Conservation (phyloP, 163 green algal species). For the Chloromonas sp. region DNA sequence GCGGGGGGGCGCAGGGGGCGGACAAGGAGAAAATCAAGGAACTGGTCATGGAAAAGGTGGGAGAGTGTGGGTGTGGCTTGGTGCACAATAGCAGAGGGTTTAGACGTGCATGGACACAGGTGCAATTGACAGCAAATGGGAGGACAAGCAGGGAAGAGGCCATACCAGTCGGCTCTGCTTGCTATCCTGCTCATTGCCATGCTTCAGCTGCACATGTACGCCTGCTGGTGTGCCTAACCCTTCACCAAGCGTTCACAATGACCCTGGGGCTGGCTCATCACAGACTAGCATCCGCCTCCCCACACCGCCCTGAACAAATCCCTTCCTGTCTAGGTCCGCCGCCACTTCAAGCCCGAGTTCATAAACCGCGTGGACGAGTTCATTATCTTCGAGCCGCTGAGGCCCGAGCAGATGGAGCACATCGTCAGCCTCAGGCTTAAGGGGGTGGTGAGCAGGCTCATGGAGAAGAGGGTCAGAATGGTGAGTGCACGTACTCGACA, state of each 20-base stretch:
- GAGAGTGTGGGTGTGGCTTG: not conserved
- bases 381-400: slow-evolving; percentile 88
- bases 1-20: not conserved
- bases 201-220: not conserved
- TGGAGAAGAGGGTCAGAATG: slow-evolving; percentile 80
- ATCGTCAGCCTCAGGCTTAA: slow-evolving; percentile 31
- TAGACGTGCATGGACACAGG: not conserved
- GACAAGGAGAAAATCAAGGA: slow-evolving; percentile 19
- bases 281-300: too few species aligned
- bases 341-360: slow-evolving; percentile 86
- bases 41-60: slow-evolving; percentile 20
- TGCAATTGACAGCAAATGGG: not conserved
- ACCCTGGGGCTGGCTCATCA: too few species aligned
- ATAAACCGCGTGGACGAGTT: slow-evolving; percentile 96
- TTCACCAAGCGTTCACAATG: too few species aligned
- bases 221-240: not conserved
- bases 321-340: slow-evolving; percentile 22
- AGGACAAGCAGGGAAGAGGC: not conserved
- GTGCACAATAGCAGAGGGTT: not conserved
- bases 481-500: slow-evolving; percentile 6
- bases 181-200: not conserved
- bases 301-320: too few species aligned
- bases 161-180: not conserved
- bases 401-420: slow-evolving; percentile 72
- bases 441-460: slow-evolving; percentile 71